phyloP scores from a whole-genome alignment of 257 asterid genomes.

The Lantana camara region DNA sequence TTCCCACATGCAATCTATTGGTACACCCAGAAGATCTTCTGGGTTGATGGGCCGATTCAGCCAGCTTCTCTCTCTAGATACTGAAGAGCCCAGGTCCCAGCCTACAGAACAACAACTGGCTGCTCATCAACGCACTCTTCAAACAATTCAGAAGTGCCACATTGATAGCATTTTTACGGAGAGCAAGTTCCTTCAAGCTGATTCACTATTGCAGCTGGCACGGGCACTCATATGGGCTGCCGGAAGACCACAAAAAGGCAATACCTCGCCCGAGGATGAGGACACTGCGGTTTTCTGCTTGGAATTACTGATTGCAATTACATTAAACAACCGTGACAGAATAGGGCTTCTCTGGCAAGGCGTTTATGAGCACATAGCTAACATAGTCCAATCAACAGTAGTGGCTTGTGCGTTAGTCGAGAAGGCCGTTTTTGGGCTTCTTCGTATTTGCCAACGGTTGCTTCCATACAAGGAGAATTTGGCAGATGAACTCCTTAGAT shows the following conservation, averaged over 20 bases:
- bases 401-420: slow-evolving; percentile 93
- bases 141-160: slow-evolving; percentile 92
- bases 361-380: slow-evolving; percentile 89
- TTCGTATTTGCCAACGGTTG: slow-evolving; percentile 87
- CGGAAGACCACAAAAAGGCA: slow-evolving; percentile 89
- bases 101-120: slow-evolving; percentile 96
- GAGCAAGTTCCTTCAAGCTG: slow-evolving; percentile 86
- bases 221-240: slow-evolving; percentile 96
- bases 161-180: slow-evolving; percentile 92
- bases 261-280: slow-evolving; percentile 87
- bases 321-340: slow-evolving; percentile 86
- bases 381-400: slow-evolving; percentile 88
- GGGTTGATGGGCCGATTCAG: slow-evolving; percentile 97
- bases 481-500: slow-evolving; percentile 82
- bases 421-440: slow-evolving; percentile 93
- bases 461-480: slow-evolving; percentile 90
- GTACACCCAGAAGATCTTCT: slow-evolving; percentile 94
- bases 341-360: slow-evolving; percentile 92
- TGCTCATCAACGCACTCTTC: slow-evolving; percentile 95
- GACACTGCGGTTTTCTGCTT: slow-evolving; percentile 96
- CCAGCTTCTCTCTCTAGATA: slow-evolving; percentile 88
- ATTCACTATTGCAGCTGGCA: slow-evolving; percentile 88
- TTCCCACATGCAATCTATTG: slow-evolving; percentile 72
- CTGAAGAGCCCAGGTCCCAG: slow-evolving; percentile 94
- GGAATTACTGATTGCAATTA: slow-evolving; percentile 89